phyloP scores from a whole-genome alignment of 2,329 filamentous ascomycete species.

The Amesomyces nigricolor region DNA sequence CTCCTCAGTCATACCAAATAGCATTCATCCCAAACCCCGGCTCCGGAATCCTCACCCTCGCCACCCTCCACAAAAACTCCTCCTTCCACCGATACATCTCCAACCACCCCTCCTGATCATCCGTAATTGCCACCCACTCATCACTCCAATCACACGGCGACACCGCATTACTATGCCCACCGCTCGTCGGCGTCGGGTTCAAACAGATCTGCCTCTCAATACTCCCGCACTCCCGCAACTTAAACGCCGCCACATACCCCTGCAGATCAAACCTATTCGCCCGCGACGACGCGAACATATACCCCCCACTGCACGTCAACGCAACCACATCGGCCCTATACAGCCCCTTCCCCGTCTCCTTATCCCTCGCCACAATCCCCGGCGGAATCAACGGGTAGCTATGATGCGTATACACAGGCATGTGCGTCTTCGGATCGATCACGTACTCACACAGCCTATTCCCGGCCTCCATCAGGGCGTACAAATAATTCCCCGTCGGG shows the following conservation, averaged over 20 bases:
- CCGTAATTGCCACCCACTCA: conserved; percentile 84
- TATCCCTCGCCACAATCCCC: conserved; percentile 49
- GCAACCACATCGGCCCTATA: conserved; percentile 84
- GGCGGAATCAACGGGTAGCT: conserved; percentile 75
- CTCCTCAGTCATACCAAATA: conserved; percentile 75
- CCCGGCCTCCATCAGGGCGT: conserved; percentile 84
- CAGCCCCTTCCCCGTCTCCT: conserved; percentile 43
- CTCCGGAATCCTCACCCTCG: conserved; percentile 70
- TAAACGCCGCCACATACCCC: conserved; percentile 78
- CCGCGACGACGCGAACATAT: conserved; percentile 80
- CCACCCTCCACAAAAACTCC: conserved; percentile 73
- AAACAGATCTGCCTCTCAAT: conserved; percentile 75
- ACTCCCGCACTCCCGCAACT: conserved; percentile 59
- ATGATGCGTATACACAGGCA: conserved; percentile 73
- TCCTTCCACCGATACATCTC: conserved; percentile 86
- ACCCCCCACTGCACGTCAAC: conserved; percentile 60
- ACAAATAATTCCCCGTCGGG: conserved; percentile 70
- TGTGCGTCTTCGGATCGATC: conserved; percentile 65
- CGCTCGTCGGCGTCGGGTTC: conserved; percentile 79
- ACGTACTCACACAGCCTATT: conserved; percentile 79
- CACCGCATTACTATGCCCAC: conserved; percentile 86
- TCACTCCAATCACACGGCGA: conserved; percentile 76
- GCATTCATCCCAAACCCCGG: conserved; percentile 95
- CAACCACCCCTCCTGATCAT: conserved; percentile 80
- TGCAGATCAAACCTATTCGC: conserved; percentile 70